Evolutionary conservation across 345 rosid genomes (phyloP).

Genomic region (Murraya koenigii): DNA sequence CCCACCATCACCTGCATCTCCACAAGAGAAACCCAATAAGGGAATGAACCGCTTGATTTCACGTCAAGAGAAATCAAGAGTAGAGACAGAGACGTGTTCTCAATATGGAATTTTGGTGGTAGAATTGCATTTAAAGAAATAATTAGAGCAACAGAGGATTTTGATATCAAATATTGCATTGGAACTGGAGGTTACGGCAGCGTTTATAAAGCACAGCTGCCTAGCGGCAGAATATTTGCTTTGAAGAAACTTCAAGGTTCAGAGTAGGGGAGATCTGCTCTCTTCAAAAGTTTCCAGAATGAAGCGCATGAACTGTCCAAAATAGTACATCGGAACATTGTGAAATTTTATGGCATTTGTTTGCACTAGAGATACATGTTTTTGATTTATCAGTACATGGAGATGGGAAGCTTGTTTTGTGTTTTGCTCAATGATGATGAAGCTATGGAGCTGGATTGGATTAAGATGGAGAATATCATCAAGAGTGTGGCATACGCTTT

Average conservation of each 20-base stretch:
- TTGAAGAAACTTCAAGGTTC: slow-evolving; percentile 16
- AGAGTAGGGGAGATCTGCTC: not conserved
- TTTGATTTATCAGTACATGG: slow-evolving; percentile 6
- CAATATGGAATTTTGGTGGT: slow-evolving; percentile 16
- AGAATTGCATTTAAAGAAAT: slow-evolving; percentile 15
- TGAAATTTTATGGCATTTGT: slow-evolving; percentile 17
- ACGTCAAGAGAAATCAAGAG: not conserved
- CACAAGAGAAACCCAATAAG: too few species aligned
- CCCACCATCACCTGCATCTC: too few species aligned
- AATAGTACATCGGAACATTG: slow-evolving; percentile 11
- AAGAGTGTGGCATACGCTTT: slow-evolving; percentile 4
- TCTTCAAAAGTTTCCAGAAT: slow-evolving; percentile 1
- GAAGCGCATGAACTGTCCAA: slow-evolving; percentile 1
- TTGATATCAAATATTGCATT: slow-evolving; percentile 16
- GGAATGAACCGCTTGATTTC: not conserved
- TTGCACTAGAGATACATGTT: not conserved
- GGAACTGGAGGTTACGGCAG: slow-evolving; percentile 19
- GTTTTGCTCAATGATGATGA: not conserved
- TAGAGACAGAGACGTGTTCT: not conserved
- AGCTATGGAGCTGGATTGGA: slow-evolving; percentile 15
- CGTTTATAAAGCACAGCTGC: slow-evolving; percentile 13
- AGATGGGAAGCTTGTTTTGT: slow-evolving; percentile 4
- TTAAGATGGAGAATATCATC: slow-evolving; percentile 7
- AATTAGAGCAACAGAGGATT: slow-evolving; percentile 12
- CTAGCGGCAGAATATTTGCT: slow-evolving; percentile 8